Conservation (phyloP, 768 basidiomycete genomes). For the Mycena indigotica region DNA sequence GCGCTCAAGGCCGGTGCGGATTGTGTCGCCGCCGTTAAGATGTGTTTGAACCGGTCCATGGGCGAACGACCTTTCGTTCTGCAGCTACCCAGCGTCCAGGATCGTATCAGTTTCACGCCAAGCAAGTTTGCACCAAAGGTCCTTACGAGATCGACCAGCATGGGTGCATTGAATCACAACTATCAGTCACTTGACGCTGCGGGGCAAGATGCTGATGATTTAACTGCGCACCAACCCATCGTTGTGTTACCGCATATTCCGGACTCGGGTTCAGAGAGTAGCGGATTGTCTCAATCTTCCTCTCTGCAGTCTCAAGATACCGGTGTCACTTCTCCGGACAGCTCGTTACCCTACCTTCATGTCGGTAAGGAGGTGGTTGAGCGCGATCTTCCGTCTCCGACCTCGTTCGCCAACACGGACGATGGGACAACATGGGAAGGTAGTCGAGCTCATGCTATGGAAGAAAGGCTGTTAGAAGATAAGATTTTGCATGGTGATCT, state of each 20-base stretch:
- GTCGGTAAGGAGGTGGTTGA: conserved; percentile 37
- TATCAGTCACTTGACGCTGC: conserved; percentile 43
- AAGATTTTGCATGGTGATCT: conserved; percentile 57
- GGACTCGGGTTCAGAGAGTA: conserved; percentile 50
- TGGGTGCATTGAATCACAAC: conserved; percentile 41
- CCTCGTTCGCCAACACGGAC: conserved; percentile 51
- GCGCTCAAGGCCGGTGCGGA: conserved; percentile 88
- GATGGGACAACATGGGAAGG: conserved; percentile 66
- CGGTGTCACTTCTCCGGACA: conserved; percentile 50
- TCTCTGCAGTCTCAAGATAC: conserved; percentile 52
- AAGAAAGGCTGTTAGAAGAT: conserved; percentile 45
- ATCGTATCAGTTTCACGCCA: conserved; percentile 50
- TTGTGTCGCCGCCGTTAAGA: conserved; percentile 83
- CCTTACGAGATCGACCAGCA: conserved; percentile 36
- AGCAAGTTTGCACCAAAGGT: conserved; percentile 48
- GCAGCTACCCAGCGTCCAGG: conserved; percentile 56
- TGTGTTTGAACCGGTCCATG: conserved; percentile 68
- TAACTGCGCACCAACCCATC: conserved; percentile 28
- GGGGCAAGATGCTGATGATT: conserved; percentile 63
- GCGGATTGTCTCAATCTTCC: conserved; percentile 50
- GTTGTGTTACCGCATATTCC: conserved; percentile 8
- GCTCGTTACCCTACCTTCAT: conserved; percentile 35
- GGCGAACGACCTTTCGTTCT: conserved; percentile 67
- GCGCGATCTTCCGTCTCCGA: conserved; percentile 52
- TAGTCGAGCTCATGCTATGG: conserved; percentile 27